Conservation (phyloP, 306 rosid species). For the Spatholobus suberectus region DNA sequence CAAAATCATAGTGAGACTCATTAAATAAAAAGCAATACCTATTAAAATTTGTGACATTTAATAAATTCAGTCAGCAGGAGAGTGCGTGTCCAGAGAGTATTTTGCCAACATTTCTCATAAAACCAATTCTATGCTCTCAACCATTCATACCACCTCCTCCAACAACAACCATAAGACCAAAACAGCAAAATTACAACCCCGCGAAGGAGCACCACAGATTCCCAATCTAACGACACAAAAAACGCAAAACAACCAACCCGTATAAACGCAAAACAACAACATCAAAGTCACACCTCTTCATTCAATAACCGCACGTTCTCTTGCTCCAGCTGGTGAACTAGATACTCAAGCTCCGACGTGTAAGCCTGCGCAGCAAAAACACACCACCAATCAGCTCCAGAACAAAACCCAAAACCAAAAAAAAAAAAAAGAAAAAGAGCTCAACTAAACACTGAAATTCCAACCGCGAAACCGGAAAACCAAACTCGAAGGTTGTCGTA, state of each 20-base stretch:
- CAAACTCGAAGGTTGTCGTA: too few relatives aligned
- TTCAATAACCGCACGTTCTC: conserved; percentile 65
- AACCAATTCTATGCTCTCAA: neutral
- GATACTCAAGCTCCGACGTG: conserved; percentile 76
- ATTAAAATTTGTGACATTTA: too few relatives aligned
- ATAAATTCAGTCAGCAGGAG: too few relatives aligned
- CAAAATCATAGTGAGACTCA: too few relatives aligned
- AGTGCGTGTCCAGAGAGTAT: too few relatives aligned
- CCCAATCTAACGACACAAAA: neutral
- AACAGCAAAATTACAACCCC: neutral
- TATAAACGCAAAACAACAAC: neutral
- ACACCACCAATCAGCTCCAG: neutral
- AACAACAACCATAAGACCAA: conserved; percentile 3
- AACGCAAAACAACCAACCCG: neutral
- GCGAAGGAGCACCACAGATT: neutral
- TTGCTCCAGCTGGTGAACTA: conserved; percentile 72
- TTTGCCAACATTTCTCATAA: neutral
- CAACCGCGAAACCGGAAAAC: neutral
- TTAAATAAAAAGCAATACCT: too few relatives aligned
- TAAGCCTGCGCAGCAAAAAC: conserved; percentile 64
- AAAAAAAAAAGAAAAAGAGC: neutral
- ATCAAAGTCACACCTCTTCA: conserved; percentile 63
- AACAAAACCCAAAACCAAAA: neutral
- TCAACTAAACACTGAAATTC: neutral
- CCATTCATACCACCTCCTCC: neutral